phyloP scores from a whole-genome alignment of 1,284 basidiomycete species.

The Omphalotus olearius region DNA sequence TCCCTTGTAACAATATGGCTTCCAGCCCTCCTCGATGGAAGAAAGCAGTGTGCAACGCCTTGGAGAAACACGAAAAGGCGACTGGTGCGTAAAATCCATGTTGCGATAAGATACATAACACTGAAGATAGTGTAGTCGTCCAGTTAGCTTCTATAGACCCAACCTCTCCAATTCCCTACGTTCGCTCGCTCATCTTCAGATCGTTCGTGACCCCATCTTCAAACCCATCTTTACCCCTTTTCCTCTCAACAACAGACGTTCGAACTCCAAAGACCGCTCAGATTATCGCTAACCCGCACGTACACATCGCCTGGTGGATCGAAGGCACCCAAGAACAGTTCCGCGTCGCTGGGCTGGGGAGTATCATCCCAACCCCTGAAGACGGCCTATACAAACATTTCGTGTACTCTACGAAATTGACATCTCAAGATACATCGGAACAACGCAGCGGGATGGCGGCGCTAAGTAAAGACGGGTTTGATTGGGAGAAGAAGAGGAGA shows the following conservation, averaged over 20 bases:
- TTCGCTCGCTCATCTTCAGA: conserved; percentile 62
- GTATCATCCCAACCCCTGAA: conserved; percentile 39
- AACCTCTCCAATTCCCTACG: conserved; percentile 38
- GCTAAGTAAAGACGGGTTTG: conserved; percentile 33
- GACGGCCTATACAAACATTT: conserved; percentile 24
- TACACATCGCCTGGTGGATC: conserved; percentile 61
- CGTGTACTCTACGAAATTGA: conserved; percentile 7
- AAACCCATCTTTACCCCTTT: conserved; percentile 41
- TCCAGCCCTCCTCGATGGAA: conserved; percentile 45
- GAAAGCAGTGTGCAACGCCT: conserved; percentile 38
- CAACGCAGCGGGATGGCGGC: conserved; percentile 28
- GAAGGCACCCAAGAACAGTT: conserved; percentile 53
- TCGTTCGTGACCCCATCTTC: conserved; percentile 35
- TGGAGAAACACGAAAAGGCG: conserved; percentile 40
- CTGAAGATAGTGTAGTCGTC: conserved; percentile 39
- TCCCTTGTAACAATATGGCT: background rate
- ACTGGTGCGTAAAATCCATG: conserved; percentile 31
- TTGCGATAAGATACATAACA: background rate
- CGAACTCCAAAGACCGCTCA: conserved; percentile 58
- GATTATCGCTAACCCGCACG: conserved; percentile 36
- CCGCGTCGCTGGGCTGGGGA: conserved; percentile 47
- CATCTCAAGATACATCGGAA: conserved; percentile 14
- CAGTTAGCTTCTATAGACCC: conserved; percentile 58
- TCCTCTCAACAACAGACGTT: conserved; percentile 57
- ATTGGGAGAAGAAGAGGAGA: conserved; percentile 60